These are phyloP conservation scores for Ceratorhiza oryzae-sativae DNA, from an alignment of 1,284 basidiomycete species.

Conservation along the genomic window DNA sequence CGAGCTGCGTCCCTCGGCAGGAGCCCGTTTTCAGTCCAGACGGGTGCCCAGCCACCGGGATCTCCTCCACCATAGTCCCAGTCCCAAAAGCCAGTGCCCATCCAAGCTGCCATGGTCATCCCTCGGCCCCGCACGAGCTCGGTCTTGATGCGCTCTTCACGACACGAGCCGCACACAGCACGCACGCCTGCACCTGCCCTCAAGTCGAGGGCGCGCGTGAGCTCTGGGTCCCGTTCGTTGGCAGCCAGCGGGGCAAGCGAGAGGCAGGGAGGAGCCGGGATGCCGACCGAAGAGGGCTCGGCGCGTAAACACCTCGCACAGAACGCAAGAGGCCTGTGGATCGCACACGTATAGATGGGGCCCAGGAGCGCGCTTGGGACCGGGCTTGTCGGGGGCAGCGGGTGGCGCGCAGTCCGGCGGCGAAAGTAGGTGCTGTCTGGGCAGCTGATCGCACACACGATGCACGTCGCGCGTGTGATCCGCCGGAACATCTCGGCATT, in stretches of 20 bases:
- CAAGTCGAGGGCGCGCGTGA: conserved; percentile 15
- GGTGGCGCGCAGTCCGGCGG: neutral
- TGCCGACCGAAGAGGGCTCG: conserved; percentile 2
- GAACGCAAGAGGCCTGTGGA: conserved; percentile 18
- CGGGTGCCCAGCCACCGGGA: neutral
- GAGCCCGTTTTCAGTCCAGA: neutral
- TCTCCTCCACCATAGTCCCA: conserved; percentile 11
- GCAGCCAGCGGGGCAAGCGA: conserved; percentile 20
- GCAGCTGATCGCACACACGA: conserved; percentile 15
- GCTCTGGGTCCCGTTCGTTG: conserved; percentile 23
- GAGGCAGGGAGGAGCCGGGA: neutral
- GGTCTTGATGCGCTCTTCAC: conserved; percentile 10
- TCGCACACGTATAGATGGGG: neutral
- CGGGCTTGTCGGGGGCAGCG: neutral
- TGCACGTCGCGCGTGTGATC: conserved; percentile 27
- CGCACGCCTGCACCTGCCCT: conserved; percentile 22
- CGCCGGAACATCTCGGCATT: conserved; percentile 15
- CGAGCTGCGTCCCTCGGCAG: neutral
- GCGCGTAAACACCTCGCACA: conserved; percentile 21
- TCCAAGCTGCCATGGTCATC: conserved; percentile 17
- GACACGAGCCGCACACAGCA: conserved; percentile 21
- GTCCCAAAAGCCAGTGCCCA: conserved; percentile 35
- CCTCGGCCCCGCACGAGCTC: conserved; percentile 28
- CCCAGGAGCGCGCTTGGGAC: neutral
- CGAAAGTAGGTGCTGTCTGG: neutral